A percentile compares a stretch with the other conserved stretches of the same genome.
These are phyloP conservation scores for Cucurbita ficifolia DNA, from an alignment of 306 rosid genomes.

Conservation along the genomic window DNA sequence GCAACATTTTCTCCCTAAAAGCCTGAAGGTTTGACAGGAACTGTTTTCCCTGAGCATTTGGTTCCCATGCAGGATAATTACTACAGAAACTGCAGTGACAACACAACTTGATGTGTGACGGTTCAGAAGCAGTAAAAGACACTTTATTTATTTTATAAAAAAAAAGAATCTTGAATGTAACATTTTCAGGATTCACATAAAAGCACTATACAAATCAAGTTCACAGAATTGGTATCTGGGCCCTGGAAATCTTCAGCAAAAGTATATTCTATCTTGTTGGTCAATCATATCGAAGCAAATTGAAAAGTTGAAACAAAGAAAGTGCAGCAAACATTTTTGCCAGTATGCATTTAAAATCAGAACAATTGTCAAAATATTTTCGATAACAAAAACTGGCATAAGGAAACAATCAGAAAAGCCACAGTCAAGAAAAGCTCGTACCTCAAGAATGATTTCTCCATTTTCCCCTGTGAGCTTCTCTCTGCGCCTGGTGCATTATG, in stretches of 20 bases:
- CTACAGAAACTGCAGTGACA: slow-evolving; percentile 58
- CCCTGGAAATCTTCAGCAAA: neutral
- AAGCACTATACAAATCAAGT: neutral
- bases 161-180: neutral
- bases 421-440: slow-evolving; percentile 11
- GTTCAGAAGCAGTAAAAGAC: neutral
- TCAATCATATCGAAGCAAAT: neutral
- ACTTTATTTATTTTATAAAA: neutral
- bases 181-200: neutral
- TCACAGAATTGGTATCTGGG: neutral
- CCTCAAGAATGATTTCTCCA: slow-evolving; percentile 98
- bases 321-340: neutral
- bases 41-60: slow-evolving; percentile 54
- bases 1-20: slow-evolving; percentile 49
- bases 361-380: neutral
- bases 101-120: slow-evolving; percentile 5
- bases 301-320: neutral
- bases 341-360: neutral
- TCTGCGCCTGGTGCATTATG: slow-evolving; percentile 27
- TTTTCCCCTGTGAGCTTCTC: slow-evolving; percentile 92
- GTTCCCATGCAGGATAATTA: slow-evolving; percentile 72
- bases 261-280: neutral
- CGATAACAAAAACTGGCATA: neutral
- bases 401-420: neutral
- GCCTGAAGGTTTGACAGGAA: slow-evolving; percentile 41